Evolutionary conservation across 2,329 filamentous ascomycete species (phyloP), one percentile per base, ranked within the genome.

Genomic region (Cercospora janseana): DNA sequence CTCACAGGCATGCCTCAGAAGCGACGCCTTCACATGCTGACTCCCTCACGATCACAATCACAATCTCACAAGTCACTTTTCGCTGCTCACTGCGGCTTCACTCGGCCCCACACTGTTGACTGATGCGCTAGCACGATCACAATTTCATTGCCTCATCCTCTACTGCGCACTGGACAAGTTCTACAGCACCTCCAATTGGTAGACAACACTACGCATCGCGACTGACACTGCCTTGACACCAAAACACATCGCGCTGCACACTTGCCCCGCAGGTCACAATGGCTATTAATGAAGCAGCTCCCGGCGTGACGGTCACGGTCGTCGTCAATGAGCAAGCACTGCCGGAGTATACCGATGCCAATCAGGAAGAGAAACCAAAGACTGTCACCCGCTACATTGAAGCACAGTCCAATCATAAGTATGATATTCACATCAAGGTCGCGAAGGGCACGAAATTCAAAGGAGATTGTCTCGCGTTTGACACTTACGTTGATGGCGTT

Each of bases 381-480:
- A 57, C 54, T 0, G 44, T 54, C 8, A 61, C 52, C 4, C 52
- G 53, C 9, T 65, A 62, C 50, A 46, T 65, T 26, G 57, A 61
- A 34, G 58, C 52, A 5, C 40, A 37, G 1, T 40, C 51, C 7
- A 55, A 42, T n/a, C 43, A 58, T 24, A 34, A n/a, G 18, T 65
- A 62, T 42, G 44, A 46, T 7, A 46, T 64, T 8, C 28, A 34
- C 16, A 32, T 55, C 23, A 53, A 44, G 7, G 28, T 50, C 6
- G n/a, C 15, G 3, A 21, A 26, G 20, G 37, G 31, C 3, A 29
- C 47, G 8, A 7, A 13, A 1, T 56, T 55, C 15, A 20, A 29
- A 18, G 59, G 56, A 15, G 46, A 63, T 21, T 23, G 12, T 6
- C 12, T 63, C 3, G 10, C 6, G 2, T 52, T 57, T 32, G 4